A percentile compares a stretch with the other conserved stretches of the same genome.
phyloP scores from a whole-genome alignment of 768 basidiomycete species.

The Ephemerocybe angulata region DNA sequence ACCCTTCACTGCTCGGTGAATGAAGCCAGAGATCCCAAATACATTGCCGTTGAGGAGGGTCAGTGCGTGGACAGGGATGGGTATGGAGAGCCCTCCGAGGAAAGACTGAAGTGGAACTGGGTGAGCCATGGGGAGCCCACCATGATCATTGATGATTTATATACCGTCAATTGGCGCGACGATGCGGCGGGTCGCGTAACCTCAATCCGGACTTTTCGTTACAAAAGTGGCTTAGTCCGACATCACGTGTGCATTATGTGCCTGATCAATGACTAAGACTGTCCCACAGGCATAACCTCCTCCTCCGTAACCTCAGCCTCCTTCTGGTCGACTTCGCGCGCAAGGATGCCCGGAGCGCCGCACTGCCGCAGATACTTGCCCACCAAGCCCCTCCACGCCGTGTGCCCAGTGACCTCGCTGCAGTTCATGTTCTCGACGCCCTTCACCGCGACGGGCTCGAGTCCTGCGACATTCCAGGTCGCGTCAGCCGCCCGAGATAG shows the following conservation, averaged over 20 bases:
- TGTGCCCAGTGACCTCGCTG: slow-evolving; percentile 46
- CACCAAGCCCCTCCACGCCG: slow-evolving; percentile 47
- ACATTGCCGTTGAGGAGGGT: slow-evolving; percentile 51
- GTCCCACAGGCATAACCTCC: too few relatives aligned
- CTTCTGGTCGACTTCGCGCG: slow-evolving; percentile 34
- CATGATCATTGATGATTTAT: not conserved
- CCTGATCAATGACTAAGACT: too few relatives aligned
- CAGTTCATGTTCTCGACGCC: slow-evolving; percentile 53
- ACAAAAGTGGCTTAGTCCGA: too few relatives aligned
- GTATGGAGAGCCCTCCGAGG: slow-evolving; percentile 50
- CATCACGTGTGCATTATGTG: too few relatives aligned
- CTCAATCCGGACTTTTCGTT: too few relatives aligned
- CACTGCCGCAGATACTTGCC: slow-evolving; percentile 41
- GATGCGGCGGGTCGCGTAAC: too few relatives aligned
- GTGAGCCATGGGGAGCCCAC: slow-evolving; percentile 28
- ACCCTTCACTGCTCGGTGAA: slow-evolving; percentile 48
- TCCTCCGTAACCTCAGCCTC: too few relatives aligned
- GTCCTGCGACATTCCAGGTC: slow-evolving; percentile 50
- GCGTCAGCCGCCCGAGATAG: slow-evolving; percentile 44
- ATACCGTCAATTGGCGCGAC: too few relatives aligned
- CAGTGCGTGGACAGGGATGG: slow-evolving; percentile 49
- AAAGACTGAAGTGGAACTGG: slow-evolving; percentile 51
- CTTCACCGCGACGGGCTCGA: slow-evolving; percentile 43
- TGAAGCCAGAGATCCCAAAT: slow-evolving; percentile 60
- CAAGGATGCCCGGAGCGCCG: slow-evolving; percentile 37